Evolutionary conservation across 139 green algal species (phyloP).

Genomic region (Micractinium conductrix): DNA sequence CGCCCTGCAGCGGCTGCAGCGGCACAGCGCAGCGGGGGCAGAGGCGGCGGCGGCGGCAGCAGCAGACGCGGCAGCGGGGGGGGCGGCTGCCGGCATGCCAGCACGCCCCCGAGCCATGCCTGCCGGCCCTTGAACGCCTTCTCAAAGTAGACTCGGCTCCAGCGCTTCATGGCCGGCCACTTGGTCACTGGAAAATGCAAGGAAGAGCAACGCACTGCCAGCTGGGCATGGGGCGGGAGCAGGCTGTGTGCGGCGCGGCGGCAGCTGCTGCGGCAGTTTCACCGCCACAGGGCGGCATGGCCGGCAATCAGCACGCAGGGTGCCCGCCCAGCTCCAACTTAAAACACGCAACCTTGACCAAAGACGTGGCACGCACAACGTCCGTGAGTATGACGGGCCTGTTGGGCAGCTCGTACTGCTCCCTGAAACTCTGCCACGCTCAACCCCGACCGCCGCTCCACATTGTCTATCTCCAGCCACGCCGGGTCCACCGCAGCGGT

Average conservation of each 20-base stretch:
- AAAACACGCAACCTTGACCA: too few relatives aligned
- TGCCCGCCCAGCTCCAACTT: too few relatives aligned
- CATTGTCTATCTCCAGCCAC: constrained; percentile 87
- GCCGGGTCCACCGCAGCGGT: constrained; percentile 55
- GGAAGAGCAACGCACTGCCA: too few relatives aligned
- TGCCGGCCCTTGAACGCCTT: constrained; percentile 53
- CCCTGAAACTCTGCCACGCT: constrained; percentile 70
- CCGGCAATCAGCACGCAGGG: too few relatives aligned
- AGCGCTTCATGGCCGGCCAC: constrained; percentile 72
- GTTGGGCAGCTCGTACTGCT: constrained; percentile 85
- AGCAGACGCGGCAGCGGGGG: background rate
- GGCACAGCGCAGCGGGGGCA: too few relatives aligned
- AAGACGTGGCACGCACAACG: too few relatives aligned
- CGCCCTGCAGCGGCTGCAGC: constrained; percentile 29
- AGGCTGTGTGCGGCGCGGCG: too few relatives aligned
- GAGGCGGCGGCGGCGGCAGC: background rate
- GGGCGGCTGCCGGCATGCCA: background rate
- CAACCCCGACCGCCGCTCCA: constrained; percentile 69
- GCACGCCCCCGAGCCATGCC: constrained; percentile 55
- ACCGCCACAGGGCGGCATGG: too few relatives aligned
- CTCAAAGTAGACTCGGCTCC: constrained; percentile 63
- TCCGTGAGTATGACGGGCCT: constrained; percentile 87
- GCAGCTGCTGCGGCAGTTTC: too few relatives aligned
- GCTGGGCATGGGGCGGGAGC: too few relatives aligned
- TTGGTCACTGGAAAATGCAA: constrained; percentile 25